Base-by-base conservation (phyloP, 805 yeast genomes). In the Candida adriatica region DNA sequence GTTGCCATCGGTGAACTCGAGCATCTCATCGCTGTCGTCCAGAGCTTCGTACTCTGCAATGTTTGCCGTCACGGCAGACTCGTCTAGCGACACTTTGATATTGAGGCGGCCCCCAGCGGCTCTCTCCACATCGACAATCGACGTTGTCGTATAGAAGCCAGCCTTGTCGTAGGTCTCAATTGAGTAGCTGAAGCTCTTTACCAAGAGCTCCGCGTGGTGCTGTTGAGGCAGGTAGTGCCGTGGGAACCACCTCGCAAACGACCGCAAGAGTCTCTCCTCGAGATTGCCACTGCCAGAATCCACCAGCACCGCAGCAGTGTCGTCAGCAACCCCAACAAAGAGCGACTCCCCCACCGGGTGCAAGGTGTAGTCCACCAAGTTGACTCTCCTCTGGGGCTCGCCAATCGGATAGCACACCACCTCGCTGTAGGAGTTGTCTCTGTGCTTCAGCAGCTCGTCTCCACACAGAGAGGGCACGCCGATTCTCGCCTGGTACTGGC, bases 381-480 rank as follows among this genome's bases (percentile, higher is more conserved):
- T 31, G 27, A 35, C 16, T n/a, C 18, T 33, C 23, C 16, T 13
- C 13, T 15, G 18, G 6, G 24, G 8, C 13, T 27, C 30, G n/a
- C 24, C 21, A 20, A 31, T 18, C 13, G 17, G 24, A 11, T 24
- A 20, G 15, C 41, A 40, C 9, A 23, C 25, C 16, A 37, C 32
- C 13, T 34, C 39, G 20, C 18, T 30, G 33, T 17, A 33, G 13
- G 27, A 15, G 5, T 32, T 31, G 5, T 26, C 33, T 8, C 28
- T 27, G 13, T 25, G 29, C 9, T 28, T 39, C n/a, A 49, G 34
- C n/a, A 46, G n/a, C n/a, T 39, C 46, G 18, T 39, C 36, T 7
- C 34, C 28, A 29, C 54, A 49, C 4, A 49, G 25, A 19, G 26
- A 23, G 2, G 56, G 53, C 9, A 51, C 19, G 17, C 38, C 27